Evolutionary conservation across 352 stramenopile species (phyloP), one percentile per base, ranked within the genome.

Genomic region (Phytophthora agathidicida): DNA sequence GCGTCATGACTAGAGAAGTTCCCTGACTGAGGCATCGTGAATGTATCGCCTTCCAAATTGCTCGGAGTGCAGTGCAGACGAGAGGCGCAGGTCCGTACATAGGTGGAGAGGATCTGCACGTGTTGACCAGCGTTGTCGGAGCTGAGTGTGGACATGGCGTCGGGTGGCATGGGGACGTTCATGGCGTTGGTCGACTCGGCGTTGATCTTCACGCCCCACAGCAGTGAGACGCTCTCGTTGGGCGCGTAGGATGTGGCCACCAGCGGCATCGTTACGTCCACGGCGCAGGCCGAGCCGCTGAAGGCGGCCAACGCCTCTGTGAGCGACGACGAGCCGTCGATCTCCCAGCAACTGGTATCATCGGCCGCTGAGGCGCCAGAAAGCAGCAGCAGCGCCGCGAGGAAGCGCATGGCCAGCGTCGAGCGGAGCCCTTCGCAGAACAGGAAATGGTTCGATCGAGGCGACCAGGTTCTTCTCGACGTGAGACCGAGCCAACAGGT

Each of bases 101-200:
- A 81, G 7, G 68, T 86, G 16, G 55, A 66, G 5, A 66, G 22
- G 68, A 88, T 87, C 62, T 88, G 73, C 48, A 76, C 68, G 14
- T n/a, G 20, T 19, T 35, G 58, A 16, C 56, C 54, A 5, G 23
- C n/a, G 44, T 79, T 43, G 58, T 78, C 71, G 3, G 60, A 38
- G 32, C 45, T 65, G n/a, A 73, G 53, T 3, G 74, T 71, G 13
- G 60, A 10, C 28, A 71, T 73, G 9, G 37, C 52, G n/a, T 49
- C 37, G 3, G 76, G 75, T 11, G 77, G 75, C 28, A 78, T 41
- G 8, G 68, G 60, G 42, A 90, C 82, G 20, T 67, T 47, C 42
- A 90, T 57, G 16, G 35, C 62, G 58, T 90, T 88, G 13, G 30
- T 50, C 1, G 62, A 77, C 22, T 70, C 33, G 11, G 20, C 16